A percentile compares a stretch with the other conserved stretches of the same genome.
Conservation (phyloP, 2,329 filamentous ascomycete genomes). For the Cladosporium sp. region DNA sequence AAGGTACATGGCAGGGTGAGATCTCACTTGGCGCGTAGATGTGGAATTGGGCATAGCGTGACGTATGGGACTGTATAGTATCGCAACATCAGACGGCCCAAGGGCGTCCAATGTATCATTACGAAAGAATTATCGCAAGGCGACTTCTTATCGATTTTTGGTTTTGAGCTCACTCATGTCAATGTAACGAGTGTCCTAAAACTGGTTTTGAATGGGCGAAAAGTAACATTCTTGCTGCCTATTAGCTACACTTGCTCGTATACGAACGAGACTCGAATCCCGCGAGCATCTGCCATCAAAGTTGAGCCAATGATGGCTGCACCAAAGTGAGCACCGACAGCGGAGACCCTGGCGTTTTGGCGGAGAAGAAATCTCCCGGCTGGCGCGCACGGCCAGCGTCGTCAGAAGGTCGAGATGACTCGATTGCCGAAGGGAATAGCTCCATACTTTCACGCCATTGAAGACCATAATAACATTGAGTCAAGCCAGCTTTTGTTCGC, state of each 20-base stretch:
- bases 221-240: too few relatives aligned
- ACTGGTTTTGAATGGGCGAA: too few relatives aligned
- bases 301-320: too few relatives aligned
- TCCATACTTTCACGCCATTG: not conserved
- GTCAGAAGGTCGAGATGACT: conserved; percentile 9
- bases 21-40: conserved; percentile 53
- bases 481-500: not conserved
- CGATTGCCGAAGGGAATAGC: not conserved
- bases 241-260: too few relatives aligned
- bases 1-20: conserved; percentile 85
- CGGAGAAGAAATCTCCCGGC: not conserved
- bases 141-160: too few relatives aligned
- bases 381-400: conserved; percentile 2
- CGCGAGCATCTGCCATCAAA: too few relatives aligned
- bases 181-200: too few relatives aligned
- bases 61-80: conserved; percentile 8
- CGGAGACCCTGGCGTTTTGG: not conserved
- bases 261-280: too few relatives aligned
- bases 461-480: conserved; percentile 2
- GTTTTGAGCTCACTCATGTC: too few relatives aligned
- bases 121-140: not conserved
- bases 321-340: too few relatives aligned
- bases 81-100: conserved; percentile 1
- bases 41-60: not conserved
- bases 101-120: conserved; percentile 3